A percentile compares a stretch with the other conserved stretches of the same genome.
Evolutionary conservation across 768 basidiomycete genomes (phyloP).

Genomic region (Mycena venus): DNA sequence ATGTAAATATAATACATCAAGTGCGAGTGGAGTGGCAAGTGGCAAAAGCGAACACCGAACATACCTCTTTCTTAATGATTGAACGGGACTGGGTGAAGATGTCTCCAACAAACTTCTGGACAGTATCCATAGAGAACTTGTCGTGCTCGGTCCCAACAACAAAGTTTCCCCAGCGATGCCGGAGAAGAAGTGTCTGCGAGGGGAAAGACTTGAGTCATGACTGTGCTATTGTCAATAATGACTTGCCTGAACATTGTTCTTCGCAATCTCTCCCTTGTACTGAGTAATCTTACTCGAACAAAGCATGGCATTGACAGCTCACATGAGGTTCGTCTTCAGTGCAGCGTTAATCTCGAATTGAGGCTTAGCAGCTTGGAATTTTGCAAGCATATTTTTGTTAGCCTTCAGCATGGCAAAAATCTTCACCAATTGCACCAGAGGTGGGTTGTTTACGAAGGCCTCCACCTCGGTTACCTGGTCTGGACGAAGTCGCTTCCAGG

Average conservation of each 20-base stretch:
- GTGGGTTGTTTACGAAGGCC: background rate
- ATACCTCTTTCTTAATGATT: too few relatives aligned
- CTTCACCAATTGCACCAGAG: background rate
- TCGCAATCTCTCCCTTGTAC: background rate
- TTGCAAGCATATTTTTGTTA: background rate
- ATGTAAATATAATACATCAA: background rate
- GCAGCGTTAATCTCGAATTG: too few relatives aligned
- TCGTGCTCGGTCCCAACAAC: conserved; percentile 14
- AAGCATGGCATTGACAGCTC: background rate
- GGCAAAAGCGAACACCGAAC: background rate
- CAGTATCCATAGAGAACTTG: background rate
- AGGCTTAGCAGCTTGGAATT: conserved; percentile 9
- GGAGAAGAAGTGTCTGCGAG: background rate
- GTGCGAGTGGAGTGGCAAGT: too few relatives aligned
- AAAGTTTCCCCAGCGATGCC: conserved; percentile 18
- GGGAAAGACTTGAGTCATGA: background rate
- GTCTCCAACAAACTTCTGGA: background rate
- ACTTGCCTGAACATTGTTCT: background rate
- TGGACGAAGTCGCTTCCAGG: conserved; percentile 12
- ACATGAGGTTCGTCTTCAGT: conserved; percentile 7
- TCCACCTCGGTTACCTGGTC: conserved; percentile 7
- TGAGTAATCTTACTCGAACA: background rate
- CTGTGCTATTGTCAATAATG: background rate
- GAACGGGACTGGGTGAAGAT: conserved; percentile 1
- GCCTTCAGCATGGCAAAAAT: background rate